These are phyloP conservation scores for Hanseniaspora occidentalis DNA, from an alignment of 805 yeast species.

Conservation along the genomic window DNA sequence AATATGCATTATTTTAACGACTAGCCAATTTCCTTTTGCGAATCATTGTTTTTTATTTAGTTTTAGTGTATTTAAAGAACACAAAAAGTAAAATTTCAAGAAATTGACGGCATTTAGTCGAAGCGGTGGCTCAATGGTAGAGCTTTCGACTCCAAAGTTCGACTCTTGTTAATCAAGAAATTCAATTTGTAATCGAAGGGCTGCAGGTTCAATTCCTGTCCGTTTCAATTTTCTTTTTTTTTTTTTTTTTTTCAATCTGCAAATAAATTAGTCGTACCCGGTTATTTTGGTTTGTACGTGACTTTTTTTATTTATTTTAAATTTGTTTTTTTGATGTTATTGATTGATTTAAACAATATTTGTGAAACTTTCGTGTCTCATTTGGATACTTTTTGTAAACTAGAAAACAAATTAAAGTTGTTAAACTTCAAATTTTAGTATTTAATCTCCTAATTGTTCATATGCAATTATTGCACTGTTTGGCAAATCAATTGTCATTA, in stretches of 20 bases:
- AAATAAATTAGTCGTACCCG: neutral
- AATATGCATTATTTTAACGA: too few species aligned
- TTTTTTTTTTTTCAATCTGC: neutral
- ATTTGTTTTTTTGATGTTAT: neutral
- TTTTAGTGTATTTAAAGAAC: neutral
- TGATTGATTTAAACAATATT: neutral
- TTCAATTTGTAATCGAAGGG: conserved; percentile 34
- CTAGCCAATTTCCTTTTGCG: too few species aligned
- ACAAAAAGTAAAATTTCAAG: neutral
- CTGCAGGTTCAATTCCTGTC: conserved; percentile 61
- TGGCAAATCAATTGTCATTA: too few species aligned
- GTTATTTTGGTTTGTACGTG: neutral
- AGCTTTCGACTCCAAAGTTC: conserved; percentile 49
- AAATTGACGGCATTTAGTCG: conserved; percentile 12
- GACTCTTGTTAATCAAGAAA: neutral
- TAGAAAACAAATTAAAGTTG: neutral
- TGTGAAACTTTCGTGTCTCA: neutral
- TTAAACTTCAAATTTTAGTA: neutral
- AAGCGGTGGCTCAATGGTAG: conserved; percentile 65
- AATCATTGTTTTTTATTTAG: neutral
- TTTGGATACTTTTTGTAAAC: neutral
- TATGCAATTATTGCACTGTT: neutral
- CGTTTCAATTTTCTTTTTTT: conserved; percentile 14
- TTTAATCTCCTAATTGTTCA: neutral
- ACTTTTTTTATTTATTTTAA: neutral